A percentile compares a stretch with the other conserved stretches of the same genome.
Evolutionary conservation across 805 yeast genomes (phyloP).

Genomic region (Scheffersomyces ergatensis): DNA sequence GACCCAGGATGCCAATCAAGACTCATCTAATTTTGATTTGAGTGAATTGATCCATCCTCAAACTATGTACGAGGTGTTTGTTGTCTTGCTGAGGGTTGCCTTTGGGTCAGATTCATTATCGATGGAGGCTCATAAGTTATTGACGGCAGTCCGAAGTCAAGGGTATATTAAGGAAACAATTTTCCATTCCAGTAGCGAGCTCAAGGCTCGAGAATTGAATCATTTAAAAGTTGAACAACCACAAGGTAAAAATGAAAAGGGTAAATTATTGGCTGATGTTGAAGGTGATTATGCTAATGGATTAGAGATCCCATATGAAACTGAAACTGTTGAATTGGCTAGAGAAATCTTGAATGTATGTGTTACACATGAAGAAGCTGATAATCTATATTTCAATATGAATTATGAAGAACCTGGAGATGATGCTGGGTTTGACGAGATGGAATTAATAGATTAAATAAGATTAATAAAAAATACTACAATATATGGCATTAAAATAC

Average conservation of each 20-base stretch:
- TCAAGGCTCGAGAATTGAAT: slow-evolving; percentile 34
- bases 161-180: slow-evolving; percentile 25
- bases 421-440: slow-evolving; percentile 16
- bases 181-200: slow-evolving; percentile 47
- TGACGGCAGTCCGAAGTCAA: slow-evolving; percentile 32
- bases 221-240: slow-evolving; percentile 20
- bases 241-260: slow-evolving; percentile 8
- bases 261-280: slow-evolving; percentile 25
- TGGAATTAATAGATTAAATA: slow-evolving; percentile 17
- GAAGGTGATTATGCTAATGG: slow-evolving; percentile 55
- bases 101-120: slow-evolving; percentile 46
- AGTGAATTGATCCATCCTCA: slow-evolving; percentile 37
- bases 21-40: slow-evolving; percentile 25
- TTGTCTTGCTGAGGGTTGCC: slow-evolving; percentile 52
- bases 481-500: neutral
- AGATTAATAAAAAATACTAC: too few species aligned
- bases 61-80: slow-evolving; percentile 45
- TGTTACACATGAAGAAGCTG: slow-evolving; percentile 77
- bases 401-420: slow-evolving; percentile 36
- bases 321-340: slow-evolving; percentile 64
- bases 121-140: slow-evolving; percentile 32
- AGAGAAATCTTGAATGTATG: slow-evolving; percentile 66
- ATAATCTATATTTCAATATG: slow-evolving; percentile 68
- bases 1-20: slow-evolving; percentile 29
- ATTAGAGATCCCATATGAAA: slow-evolving; percentile 59